Evolutionary conservation across 2,329 filamentous ascomycete genomes (phyloP).

Genomic region (Atkinsonella texensis): DNA sequence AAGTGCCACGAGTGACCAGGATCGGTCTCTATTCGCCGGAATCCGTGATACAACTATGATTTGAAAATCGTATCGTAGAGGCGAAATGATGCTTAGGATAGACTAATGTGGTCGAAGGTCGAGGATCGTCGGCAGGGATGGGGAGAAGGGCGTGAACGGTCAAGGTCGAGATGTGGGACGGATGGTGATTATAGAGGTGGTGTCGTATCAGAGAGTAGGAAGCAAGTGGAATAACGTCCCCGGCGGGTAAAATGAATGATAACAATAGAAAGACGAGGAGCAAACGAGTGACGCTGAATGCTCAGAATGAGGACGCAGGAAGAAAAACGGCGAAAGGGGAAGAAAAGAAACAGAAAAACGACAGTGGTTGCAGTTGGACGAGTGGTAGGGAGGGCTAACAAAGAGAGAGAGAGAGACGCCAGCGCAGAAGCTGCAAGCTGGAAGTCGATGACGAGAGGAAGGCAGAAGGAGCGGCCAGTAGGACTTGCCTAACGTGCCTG

Average conservation of each 20-base stretch:
- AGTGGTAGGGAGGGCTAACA: neutral
- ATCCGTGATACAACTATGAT: neutral
- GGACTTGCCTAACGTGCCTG: neutral
- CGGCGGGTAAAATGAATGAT: neutral
- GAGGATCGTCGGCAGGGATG: neutral
- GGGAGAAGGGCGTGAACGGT: neutral
- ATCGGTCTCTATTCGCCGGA: neutral
- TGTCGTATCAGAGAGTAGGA: conserved; percentile 1
- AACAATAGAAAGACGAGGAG: neutral
- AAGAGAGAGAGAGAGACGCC: neutral
- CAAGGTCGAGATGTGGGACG: neutral
- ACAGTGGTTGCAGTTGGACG: conserved; percentile 1
- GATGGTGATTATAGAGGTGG: neutral
- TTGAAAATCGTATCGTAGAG: neutral
- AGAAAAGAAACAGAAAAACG: neutral
- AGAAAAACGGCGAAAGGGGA: neutral
- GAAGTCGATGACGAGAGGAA: conserved; percentile 6
- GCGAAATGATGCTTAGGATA: neutral
- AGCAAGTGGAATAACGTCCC: neutral
- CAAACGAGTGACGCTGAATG: conserved; percentile 2
- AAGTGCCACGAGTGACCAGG: neutral
- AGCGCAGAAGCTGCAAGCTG: conserved; percentile 2
- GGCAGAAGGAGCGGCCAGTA: neutral
- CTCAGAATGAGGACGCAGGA: neutral
- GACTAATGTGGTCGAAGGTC: neutral